Evolutionary conservation across 768 basidiomycete genomes (phyloP), one percentile per base, ranked within the genome.

Genomic region (Cubamyces sp.): DNA sequence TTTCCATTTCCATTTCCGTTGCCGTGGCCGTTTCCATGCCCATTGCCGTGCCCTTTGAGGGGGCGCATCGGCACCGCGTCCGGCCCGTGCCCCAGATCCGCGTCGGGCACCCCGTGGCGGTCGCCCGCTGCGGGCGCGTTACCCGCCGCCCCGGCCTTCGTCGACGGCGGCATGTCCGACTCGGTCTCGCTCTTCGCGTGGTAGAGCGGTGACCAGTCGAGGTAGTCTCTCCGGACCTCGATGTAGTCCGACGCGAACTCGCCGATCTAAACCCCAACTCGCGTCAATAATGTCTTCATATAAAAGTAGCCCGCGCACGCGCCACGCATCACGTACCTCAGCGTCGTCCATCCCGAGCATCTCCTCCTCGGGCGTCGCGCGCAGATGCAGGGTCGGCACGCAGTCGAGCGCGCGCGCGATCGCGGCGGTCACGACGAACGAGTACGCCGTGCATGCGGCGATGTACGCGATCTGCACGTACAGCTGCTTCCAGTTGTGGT

Each of bases 301-400:
- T 6, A n/a, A 45, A n/a, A 8, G 11, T 6, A 45, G 5, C 6
- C 8, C 18, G 42, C 8, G 19, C 12, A 9, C 6, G 42, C 39
- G 42, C 42, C 12, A n/a, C 9, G 42, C 21, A 25, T 3, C 37
- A 51, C 82, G 58, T 65, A 89, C 88, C 81, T 92, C 86, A 26
- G 84, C 81, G 69, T 94, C 91, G 74, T 98, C 95, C 68, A 96
- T 87, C 56, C 95, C 95, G 40, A 96, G 76, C 25, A 86, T 83
- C 74, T 91, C 89, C 25, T 77, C 80, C 64, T 87, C 85, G 60
- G 86, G 84, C 7, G 75, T 73, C 21, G 81, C 78, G 48, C 92
- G 88, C 59, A 98, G 81, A 28, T 84, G 79, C 53, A 92, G 81
- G 43, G 86, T 87, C 5, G 93, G 93, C 64, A 92, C 86, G 71